phyloP scores from a whole-genome alignment of 148 eudicot species.

The Fagopyrum esculentum region DNA sequence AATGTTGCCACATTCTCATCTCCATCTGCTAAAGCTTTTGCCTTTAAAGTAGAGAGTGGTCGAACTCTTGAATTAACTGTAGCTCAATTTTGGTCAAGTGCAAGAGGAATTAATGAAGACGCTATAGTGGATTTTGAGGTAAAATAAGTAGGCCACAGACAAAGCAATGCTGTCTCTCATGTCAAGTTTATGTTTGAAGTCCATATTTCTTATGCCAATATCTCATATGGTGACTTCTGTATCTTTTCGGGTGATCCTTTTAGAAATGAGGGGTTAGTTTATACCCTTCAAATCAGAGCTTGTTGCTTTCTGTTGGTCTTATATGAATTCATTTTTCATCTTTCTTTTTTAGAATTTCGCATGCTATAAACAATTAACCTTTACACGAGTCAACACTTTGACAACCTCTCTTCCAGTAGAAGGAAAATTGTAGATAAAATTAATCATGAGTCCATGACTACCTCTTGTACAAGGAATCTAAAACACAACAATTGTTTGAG shows the following conservation, averaged over 20 bases:
- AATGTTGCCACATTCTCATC: slow-evolving; percentile 63
- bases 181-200: neutral
- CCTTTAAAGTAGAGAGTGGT: slow-evolving; percentile 88
- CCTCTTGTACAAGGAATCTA: neutral
- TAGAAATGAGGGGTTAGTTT: neutral
- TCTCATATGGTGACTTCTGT: neutral
- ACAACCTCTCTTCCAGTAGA: neutral
- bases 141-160: slow-evolving; percentile 4
- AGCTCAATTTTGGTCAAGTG: slow-evolving; percentile 99
- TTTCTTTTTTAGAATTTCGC: neutral
- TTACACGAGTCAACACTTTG: neutral
- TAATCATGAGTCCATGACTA: neutral
- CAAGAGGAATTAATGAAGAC: slow-evolving; percentile 80
- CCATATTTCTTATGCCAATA: neutral
- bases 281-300: neutral
- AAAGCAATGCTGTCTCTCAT: neutral
- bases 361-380: neutral
- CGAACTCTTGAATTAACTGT: slow-evolving; percentile 81
- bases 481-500: neutral
- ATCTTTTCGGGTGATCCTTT: neutral
- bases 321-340: neutral
- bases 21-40: slow-evolving; percentile 81
- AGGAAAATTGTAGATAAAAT: too few species aligned
- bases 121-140: slow-evolving; percentile 90
- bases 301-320: neutral